Base-by-base conservation (phyloP, 768 basidiomycete genomes). In the Rhodotorula graminis region DNA sequence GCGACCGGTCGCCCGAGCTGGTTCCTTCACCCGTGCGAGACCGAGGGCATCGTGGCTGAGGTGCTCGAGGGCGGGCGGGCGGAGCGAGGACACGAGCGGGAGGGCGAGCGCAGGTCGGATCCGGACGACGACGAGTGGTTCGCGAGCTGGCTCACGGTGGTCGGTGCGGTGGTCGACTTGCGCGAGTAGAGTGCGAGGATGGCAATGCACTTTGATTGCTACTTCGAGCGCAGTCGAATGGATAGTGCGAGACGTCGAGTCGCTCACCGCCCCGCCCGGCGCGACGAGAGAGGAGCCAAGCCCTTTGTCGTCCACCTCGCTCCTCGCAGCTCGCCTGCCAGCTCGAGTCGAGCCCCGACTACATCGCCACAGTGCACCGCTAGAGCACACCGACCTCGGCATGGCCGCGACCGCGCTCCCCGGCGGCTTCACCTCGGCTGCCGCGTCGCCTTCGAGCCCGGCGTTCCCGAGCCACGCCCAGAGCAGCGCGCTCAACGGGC, bases 21-120 rank as follows among this genome's bases (percentile, higher is more conserved):
- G 91, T 91, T 88, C 78, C 82, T 95, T 52, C 93, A 95, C 79
- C 93, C 93, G 18, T 95, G 93, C 79, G 88, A 90, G 80, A 90
- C 88, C 8, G 84, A 84, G 18, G 81, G 80, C 47, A 86, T 87
- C 2, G 86, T 95, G 2, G 82, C 82, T 33, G 92, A 94, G 81
- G 82, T 95, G 31, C 79, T 92, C 81, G 75, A 78, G 23, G 44
- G 40, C 61, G 58, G n/a, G 18, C 46, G n/a, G 29, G 12, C 16
- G 19, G 23, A 31, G 27, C 40, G 27, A 21, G 29, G 42, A 61
- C 33, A 6, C n/a, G 61, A 12, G 14, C 62, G 61, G 25, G 70
- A 49, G 33, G 40, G 40, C 27, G 56, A 16, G 29, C 31, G 46
- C 29, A n/a, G 27, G 2, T 37, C 37, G 37, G n/a, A n/a, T n/a